phyloP scores from a whole-genome alignment of 176 grass and related monocot genomes.

The Musa acuminata region DNA sequence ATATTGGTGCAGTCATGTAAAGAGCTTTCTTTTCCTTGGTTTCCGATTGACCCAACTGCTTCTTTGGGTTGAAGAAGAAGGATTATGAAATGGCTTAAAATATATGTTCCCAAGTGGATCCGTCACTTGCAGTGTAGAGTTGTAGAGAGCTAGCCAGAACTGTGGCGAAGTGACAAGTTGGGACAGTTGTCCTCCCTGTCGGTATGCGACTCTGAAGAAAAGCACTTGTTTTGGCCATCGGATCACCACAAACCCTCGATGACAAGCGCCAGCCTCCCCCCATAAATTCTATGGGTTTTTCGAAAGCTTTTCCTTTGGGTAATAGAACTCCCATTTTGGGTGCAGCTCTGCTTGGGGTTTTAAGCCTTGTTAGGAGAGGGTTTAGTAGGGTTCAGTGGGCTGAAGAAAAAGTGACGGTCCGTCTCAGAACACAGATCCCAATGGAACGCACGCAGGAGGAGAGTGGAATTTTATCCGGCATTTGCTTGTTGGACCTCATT shows the following conservation, averaged over 20 bases:
- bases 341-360: background rate
- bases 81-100: too few relatives aligned
- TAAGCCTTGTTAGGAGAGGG: slow-evolving; percentile 5
- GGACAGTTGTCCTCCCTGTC: slow-evolving; percentile 3
- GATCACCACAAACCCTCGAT: background rate
- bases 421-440: slow-evolving; percentile 73
- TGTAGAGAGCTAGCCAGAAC: slow-evolving; percentile 21
- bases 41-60: too few relatives aligned
- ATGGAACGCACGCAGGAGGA: slow-evolving; percentile 17
- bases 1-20: too few relatives aligned
- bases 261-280: background rate
- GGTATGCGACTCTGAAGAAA: background rate
- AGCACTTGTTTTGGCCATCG: background rate
- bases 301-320: slow-evolving; percentile 15
- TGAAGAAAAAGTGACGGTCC: slow-evolving; percentile 20
- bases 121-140: background rate
- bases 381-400: too few relatives aligned
- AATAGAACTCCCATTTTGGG: background rate
- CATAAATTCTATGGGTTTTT: slow-evolving; percentile 11
- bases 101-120: too few relatives aligned
- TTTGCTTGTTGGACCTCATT: slow-evolving; percentile 60
- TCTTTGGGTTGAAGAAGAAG: too few relatives aligned
- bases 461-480: slow-evolving; percentile 29
- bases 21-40: too few relatives aligned
- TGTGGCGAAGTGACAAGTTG: slow-evolving; percentile 71